Evolutionary conservation across 768 basidiomycete genomes (phyloP), one percentile per base, ranked within the genome.

Genomic region (Royoungia palumana): DNA sequence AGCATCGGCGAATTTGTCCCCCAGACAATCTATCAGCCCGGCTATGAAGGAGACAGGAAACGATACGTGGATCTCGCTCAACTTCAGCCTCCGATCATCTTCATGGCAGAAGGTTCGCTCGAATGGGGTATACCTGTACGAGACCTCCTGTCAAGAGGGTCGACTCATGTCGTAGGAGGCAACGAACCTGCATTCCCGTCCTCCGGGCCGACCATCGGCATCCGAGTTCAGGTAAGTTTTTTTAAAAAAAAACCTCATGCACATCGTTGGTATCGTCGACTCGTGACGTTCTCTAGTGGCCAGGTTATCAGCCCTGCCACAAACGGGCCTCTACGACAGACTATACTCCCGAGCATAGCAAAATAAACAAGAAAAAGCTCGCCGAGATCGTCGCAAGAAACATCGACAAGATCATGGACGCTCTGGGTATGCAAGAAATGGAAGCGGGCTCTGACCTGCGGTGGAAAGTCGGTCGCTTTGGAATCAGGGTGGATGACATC

Each of bases 361-460:
- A 82, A 9, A 86, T 88, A 54, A 87, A 79, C 1, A 75, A 78
- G 35, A 75, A 78, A 20, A 88, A 82, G 61, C 71, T 89, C 3
- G 85, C 84, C 1, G 83, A 81, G 60, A 81, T 85, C 50, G 77
- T 87, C 24, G 86, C 85, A 3, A 86, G 80, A 68, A 81, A 79
- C 53, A 75, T 89, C 37, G 36, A 27, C 12, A 11, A 36, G 13
- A 58, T 46, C 30, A 51, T 58, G 49, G 30, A 49, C 6, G 1
- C 3, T 3, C 48, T 58, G 45, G 48, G 34, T 34, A 2, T 11
- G 21, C n/a, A n/a, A n/a, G 4, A 24, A 7, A 57, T 57, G 49
- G 11, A 54, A 17, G 14, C 13, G 1, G 50, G 47, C 10, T 44
- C 56, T 1, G 53, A 58, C 22, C 8, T 0, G 8, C 34, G 1